Evolutionary conservation across 192 early-diverging fungal genomes (phyloP).

Genomic region (Thamnidium elegans): DNA sequence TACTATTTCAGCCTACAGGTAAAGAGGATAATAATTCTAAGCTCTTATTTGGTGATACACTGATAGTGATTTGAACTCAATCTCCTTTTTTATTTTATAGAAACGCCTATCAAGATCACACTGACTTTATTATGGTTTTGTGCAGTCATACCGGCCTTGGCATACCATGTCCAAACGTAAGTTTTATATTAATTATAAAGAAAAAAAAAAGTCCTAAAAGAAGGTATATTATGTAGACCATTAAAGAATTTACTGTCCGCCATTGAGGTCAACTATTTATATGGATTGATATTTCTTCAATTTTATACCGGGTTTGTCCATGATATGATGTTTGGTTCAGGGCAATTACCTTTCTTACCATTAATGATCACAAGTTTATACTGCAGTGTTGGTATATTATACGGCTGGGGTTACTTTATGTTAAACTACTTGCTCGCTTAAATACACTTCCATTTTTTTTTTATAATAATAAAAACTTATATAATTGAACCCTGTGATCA

Average conservation of each 20-base stretch:
- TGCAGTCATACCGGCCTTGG: slow-evolving; percentile 22
- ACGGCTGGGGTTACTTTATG: slow-evolving; percentile 61
- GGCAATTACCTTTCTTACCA: slow-evolving; percentile 71
- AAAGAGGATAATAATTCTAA: slow-evolving; percentile 5
- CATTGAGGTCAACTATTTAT: slow-evolving; percentile 57
- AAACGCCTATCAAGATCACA: slow-evolving; percentile 38
- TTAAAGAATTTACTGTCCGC: slow-evolving; percentile 13
- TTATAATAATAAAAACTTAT: too few relatives aligned
- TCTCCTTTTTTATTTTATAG: slow-evolving; percentile 14
- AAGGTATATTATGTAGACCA: slow-evolving; percentile 9
- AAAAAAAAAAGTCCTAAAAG: slow-evolving; percentile 9
- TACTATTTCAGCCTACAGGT: slow-evolving; percentile 68
- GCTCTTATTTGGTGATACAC: background rate
- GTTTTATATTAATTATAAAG: background rate
- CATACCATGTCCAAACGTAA: slow-evolving; percentile 26
- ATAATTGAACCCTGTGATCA: too few relatives aligned
- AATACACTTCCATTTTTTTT: background rate
- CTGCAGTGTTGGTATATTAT: slow-evolving; percentile 68
- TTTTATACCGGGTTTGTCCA: slow-evolving; percentile 58
- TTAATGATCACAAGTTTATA: slow-evolving; percentile 80
- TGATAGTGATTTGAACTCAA: background rate
- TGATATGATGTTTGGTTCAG: slow-evolving; percentile 46
- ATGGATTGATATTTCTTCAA: slow-evolving; percentile 44
- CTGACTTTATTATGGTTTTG: slow-evolving; percentile 31
- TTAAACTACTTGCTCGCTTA: slow-evolving; percentile 27